Conservation (phyloP, 352 stramenopile genomes). For the Phytophthora pini region DNA sequence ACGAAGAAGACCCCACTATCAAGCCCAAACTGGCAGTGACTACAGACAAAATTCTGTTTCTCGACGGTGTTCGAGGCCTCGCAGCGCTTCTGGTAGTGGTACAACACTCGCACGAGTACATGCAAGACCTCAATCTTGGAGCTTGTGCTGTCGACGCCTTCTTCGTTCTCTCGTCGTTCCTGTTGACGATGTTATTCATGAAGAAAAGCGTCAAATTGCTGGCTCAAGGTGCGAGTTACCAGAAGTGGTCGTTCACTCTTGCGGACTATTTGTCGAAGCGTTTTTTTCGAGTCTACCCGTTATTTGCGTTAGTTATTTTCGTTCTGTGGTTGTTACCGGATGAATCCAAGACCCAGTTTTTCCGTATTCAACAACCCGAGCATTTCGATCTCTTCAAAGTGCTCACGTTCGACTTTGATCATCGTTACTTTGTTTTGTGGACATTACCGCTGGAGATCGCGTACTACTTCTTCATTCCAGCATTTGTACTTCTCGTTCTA, state of each 20-base stretch:
- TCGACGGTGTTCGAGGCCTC: conserved; percentile 47
- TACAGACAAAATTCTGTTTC: conserved; percentile 39
- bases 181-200: conserved; percentile 48
- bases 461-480: conserved; percentile 51
- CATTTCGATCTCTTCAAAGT: conserved; percentile 46
- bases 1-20: not conserved
- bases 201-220: conserved; percentile 27
- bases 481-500: conserved; percentile 33
- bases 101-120: conserved; percentile 34
- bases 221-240: conserved; percentile 13
- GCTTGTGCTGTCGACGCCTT: conserved; percentile 38
- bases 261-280: conserved; percentile 35
- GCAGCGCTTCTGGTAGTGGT: conserved; percentile 36
- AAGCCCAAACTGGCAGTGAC: conserved; percentile 2
- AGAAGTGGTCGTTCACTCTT: conserved; percentile 29
- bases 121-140: conserved; percentile 30
- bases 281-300: conserved; percentile 60
- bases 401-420: conserved; percentile 41
- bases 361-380: conserved; percentile 25
- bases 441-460: conserved; percentile 31
- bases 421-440: conserved; percentile 54
- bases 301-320: conserved; percentile 42
- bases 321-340: conserved; percentile 37
- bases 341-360: conserved; percentile 30
- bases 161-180: conserved; percentile 54